Evolutionary conservation across 176 grass and related monocot genomes (phyloP).

Genomic region (Musa troglodytarum): DNA sequence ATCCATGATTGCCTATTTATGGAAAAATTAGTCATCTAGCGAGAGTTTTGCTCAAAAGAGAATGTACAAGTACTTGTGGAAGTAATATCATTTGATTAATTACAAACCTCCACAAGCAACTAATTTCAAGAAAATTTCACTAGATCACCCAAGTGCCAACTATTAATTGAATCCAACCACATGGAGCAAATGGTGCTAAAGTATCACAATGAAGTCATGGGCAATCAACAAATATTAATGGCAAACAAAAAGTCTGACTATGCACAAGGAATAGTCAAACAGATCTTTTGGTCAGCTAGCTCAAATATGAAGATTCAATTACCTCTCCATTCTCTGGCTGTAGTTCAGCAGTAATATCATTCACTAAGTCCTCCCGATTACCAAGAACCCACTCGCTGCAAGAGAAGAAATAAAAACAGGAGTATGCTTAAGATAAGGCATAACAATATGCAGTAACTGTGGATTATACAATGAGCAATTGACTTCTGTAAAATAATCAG

Average conservation of each 20-base stretch:
- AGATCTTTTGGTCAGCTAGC: background rate
- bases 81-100: background rate
- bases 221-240: background rate
- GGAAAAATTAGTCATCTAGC: background rate
- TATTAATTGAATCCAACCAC: background rate
- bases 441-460: background rate
- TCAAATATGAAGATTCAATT: slow-evolving; percentile 13
- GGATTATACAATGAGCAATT: background rate
- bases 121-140: background rate
- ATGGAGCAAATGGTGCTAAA: background rate
- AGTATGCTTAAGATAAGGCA: slow-evolving; percentile 1
- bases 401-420: slow-evolving; percentile 9
- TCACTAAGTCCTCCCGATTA: slow-evolving; percentile 84
- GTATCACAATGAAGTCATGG: background rate
- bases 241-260: background rate
- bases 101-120: background rate
- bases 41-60: background rate
- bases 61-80: background rate
- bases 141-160: background rate
- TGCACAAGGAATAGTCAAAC: background rate
- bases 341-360: slow-evolving; percentile 73
- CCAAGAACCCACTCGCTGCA: slow-evolving; percentile 97
- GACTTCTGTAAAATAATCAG: background rate
- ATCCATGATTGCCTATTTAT: too few relatives aligned
- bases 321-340: slow-evolving; percentile 86